A percentile compares a stretch with the other conserved stretches of the same genome.
These are phyloP conservation scores for Ceratorhiza oryzae-sativae DNA, from an alignment of 1,284 basidiomycete genomes.

Conservation along the genomic window DNA sequence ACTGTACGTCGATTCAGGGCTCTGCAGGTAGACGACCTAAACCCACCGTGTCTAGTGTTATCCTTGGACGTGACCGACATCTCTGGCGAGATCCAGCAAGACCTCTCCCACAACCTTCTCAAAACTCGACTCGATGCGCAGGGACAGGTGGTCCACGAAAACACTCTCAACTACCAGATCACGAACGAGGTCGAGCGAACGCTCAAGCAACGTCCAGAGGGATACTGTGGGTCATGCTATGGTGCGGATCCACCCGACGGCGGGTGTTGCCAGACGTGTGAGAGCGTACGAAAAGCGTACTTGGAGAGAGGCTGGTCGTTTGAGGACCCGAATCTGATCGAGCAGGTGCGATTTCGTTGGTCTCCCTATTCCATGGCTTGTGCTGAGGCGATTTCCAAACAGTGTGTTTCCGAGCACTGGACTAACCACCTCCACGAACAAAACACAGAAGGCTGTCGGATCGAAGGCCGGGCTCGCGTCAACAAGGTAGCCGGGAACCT, in stretches of 20 bases:
- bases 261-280: conserved; percentile 97
- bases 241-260: conserved; percentile 82
- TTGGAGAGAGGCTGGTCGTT: conserved; percentile 95
- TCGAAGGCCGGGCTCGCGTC: conserved; percentile 88
- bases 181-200: conserved; percentile 86
- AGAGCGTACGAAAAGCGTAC: conserved; percentile 92
- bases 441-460: conserved; percentile 92
- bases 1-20: conserved; percentile 62
- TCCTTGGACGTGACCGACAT: conserved; percentile 99
- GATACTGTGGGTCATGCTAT: conserved; percentile 96
- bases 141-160: conserved; percentile 64
- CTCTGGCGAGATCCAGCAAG: conserved; percentile 91
- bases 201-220: conserved; percentile 65
- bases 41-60: conserved; percentile 65
- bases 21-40: neutral
- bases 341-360: conserved; percentile 67
- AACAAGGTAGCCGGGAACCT: conserved; percentile 98
- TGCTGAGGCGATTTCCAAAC: neutral
- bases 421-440: conserved; percentile 92
- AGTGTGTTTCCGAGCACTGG: conserved; percentile 97
- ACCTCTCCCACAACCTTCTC: conserved; percentile 86
- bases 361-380: neutral
- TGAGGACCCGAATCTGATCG: conserved; percentile 86
- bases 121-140: conserved; percentile 78
- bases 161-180: conserved; percentile 58